Base-by-base conservation (phyloP, 129 eudicot genomes). In the Gnaphalium uliginosum region DNA sequence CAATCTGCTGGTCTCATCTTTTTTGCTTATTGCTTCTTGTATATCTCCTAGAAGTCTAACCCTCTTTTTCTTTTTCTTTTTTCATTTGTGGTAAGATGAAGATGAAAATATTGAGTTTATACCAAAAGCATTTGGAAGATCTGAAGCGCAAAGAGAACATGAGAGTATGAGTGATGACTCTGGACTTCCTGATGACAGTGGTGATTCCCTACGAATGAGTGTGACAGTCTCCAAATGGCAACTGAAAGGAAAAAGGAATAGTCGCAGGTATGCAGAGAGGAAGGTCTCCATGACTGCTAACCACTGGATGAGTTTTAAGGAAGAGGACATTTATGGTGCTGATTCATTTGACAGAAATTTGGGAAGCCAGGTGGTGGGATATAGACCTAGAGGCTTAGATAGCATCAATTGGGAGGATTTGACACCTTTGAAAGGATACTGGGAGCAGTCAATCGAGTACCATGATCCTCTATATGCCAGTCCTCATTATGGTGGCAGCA, bases 171-270 rank as follows among this genome's bases (percentile, higher is more conserved):
- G 92, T 51, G 93, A 87, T 78, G 96, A 86, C 22, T 65, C 78
- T 22, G 81, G 81, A 53, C 78, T 63, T 74, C 79, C 82, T 19
- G 81, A 84, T 50, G 90, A 85, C 39, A 82, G 72, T 15, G 66
- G 77, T 62, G 89, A 79, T 57, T 85, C 78, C 63, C 46, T 80
- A 63, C 48, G 86, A 35, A 57, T 80, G 60, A 73, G 76, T 27
- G 71, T 60, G 65, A 89, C 81, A 27, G 86, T 87, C 69, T 94
- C 97, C 64, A 89, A 83, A 76, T 94, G 98, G 98, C 89, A 87
- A 66, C 81, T 84, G 76, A 95, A 91, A 81, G 86, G 99, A 39
- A 95, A 91, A 75, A 84, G 99, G 75, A 95, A 95, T 66, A 81
- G 63, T 66, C 92, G 96, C 69, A 78, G 84, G 81, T 78, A 74